These are phyloP conservation scores for Neonectria magnoliae DNA, from an alignment of 2,329 filamentous ascomycete genomes.

Conservation along the genomic window DNA sequence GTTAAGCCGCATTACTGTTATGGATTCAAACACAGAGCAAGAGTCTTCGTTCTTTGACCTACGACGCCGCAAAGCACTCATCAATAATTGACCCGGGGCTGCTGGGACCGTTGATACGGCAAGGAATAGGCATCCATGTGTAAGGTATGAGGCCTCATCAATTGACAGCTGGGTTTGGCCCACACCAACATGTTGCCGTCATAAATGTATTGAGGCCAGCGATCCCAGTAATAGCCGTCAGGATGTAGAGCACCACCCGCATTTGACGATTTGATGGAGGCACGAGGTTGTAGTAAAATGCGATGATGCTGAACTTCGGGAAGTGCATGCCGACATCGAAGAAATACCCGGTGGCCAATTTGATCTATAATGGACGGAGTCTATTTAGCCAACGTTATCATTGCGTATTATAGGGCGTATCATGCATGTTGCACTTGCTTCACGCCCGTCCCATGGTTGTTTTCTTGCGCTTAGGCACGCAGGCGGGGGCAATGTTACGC, in stretches of 20 bases:
- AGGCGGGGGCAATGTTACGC: neutral
- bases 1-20: constrained; percentile 33
- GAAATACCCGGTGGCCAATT: constrained; percentile 37
- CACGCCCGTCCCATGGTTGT: neutral
- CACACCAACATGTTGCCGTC: constrained; percentile 38
- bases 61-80: neutral
- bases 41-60: constrained; percentile 7
- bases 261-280: constrained; percentile 29
- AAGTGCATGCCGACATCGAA: constrained; percentile 39
- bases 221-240: constrained; percentile 24
- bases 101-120: neutral
- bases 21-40: constrained; percentile 29
- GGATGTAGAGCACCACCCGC: constrained; percentile 26
- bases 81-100: neutral
- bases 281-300: constrained; percentile 38
- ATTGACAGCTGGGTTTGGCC: constrained; percentile 33
- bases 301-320: constrained; percentile 39
- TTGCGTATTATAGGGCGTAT: neutral
- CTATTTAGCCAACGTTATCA: neutral
- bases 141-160: constrained; percentile 21
- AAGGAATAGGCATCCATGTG: neutral
- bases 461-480: neutral
- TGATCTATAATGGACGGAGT: constrained; percentile 5
- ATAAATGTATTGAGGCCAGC: constrained; percentile 28
- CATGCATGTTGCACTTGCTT: neutral